These are phyloP conservation scores for Hymenotorrendiella dingleyae DNA, from an alignment of 2,329 filamentous ascomycete genomes.

Conservation along the genomic window DNA sequence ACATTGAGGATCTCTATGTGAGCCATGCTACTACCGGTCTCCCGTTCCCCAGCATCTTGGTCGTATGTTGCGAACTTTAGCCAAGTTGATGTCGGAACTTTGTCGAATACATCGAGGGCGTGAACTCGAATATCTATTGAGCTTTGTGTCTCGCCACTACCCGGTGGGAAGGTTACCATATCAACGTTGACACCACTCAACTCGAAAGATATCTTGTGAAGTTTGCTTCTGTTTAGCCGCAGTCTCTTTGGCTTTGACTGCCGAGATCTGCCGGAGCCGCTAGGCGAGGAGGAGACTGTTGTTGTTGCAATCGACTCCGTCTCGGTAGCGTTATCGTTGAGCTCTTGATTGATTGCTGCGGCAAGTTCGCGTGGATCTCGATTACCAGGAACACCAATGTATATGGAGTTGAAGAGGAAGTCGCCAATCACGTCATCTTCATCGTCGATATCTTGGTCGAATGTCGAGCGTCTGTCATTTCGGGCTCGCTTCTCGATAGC, in stretches of 20 bases:
- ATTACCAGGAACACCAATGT: constrained; percentile 86
- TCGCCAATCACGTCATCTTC: constrained; percentile 87
- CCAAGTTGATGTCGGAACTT: constrained; percentile 94
- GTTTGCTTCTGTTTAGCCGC: constrained; percentile 75
- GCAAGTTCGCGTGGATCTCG: constrained; percentile 77
- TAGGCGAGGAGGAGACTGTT: constrained; percentile 55
- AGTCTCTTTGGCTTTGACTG: constrained; percentile 49
- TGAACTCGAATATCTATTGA: constrained; percentile 78
- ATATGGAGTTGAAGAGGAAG: constrained; percentile 97
- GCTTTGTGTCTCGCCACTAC: constrained; percentile 74
- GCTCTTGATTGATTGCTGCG: constrained; percentile 77
- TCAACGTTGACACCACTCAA: constrained; percentile 79
- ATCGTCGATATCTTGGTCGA: constrained; percentile 61
- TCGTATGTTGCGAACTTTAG: constrained; percentile 96
- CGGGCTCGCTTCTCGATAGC: constrained; percentile 68
- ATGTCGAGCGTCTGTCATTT: constrained; percentile 47
- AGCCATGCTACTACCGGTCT: constrained; percentile 83
- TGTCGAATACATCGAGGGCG: constrained; percentile 87
- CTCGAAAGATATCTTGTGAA: constrained; percentile 95
- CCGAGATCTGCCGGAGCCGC: constrained; percentile 37
- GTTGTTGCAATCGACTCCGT: constrained; percentile 84
- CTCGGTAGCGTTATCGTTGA: constrained; percentile 82
- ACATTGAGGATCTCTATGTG: constrained; percentile 86
- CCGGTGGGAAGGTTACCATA: constrained; percentile 71
- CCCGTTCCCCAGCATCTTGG: constrained; percentile 76